Conservation (phyloP, 2,329 filamentous ascomycete genomes). For the Talaromyces verruculosus region DNA sequence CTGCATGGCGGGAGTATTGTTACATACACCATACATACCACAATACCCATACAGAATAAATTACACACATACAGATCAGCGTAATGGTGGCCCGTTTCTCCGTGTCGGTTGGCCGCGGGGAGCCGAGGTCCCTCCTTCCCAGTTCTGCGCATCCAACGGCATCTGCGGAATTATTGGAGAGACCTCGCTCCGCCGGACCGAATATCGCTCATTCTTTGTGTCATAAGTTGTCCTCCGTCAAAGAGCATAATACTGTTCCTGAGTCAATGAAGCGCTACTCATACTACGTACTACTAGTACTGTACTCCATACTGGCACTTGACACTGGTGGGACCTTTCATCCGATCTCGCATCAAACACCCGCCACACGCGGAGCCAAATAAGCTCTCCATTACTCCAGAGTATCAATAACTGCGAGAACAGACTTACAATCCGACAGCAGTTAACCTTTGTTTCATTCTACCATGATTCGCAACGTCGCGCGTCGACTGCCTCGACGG, state of each 20-base stretch:
- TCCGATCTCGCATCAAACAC: neutral
- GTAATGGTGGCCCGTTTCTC: neutral
- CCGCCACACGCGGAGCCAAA: slow-evolving; percentile 1
- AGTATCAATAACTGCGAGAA: no score
- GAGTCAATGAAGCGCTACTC: neutral
- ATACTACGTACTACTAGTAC: neutral
- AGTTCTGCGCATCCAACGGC: slow-evolving; percentile 1
- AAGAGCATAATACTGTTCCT: neutral
- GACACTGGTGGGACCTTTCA: neutral
- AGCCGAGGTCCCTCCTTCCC: slow-evolving; percentile 14
- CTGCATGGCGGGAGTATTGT: slow-evolving; percentile 2
- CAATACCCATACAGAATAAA: neutral
- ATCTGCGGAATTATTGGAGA: slow-evolving; percentile 6
- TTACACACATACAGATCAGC: neutral
- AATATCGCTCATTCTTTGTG: slow-evolving; percentile 2
- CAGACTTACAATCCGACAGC: neutral
- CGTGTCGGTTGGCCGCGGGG: slow-evolving; percentile 24
- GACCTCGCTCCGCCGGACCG: neutral
- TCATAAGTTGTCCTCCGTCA: neutral
- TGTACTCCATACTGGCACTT: neutral
- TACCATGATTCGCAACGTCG: slow-evolving; percentile 38
- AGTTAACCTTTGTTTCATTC: neutral
- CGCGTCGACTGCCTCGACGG: slow-evolving; percentile 40
- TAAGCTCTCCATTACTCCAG: neutral
- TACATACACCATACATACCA: neutral